A percentile compares a stretch with the other conserved stretches of the same genome.
phyloP scores from a whole-genome alignment of 2,329 filamentous ascomycete species.

The Sporothrix humicola region DNA sequence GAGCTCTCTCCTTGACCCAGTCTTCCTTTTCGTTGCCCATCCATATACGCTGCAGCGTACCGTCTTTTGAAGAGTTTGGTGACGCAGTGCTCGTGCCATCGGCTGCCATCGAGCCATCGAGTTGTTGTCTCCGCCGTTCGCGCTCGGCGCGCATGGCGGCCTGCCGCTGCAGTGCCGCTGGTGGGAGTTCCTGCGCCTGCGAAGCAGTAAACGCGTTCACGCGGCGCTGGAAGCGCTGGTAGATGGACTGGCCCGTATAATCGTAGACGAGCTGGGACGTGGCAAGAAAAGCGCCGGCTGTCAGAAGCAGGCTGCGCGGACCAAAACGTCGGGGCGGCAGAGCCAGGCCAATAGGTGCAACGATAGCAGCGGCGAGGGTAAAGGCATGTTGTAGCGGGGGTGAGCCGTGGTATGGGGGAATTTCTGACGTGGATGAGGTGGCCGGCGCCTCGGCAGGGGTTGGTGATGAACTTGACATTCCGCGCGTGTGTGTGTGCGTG shows the following conservation, averaged over 20 bases:
- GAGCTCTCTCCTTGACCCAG: slow-evolving; percentile 57
- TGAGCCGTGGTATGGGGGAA: slow-evolving; percentile 38
- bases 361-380: slow-evolving; percentile 55
- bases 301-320: slow-evolving; percentile 57
- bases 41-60: slow-evolving; percentile 58
- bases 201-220: slow-evolving; percentile 40
- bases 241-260: slow-evolving; percentile 61
- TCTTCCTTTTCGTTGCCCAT: slow-evolving; percentile 59
- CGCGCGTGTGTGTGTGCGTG: background rate
- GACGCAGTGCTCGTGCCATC: background rate
- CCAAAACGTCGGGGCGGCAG: slow-evolving; percentile 59
- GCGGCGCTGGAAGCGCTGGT: slow-evolving; percentile 54
- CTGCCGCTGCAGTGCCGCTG: slow-evolving; percentile 57
- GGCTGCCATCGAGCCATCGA: background rate
- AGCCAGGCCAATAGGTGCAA: slow-evolving; percentile 55
- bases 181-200: slow-evolving; percentile 53
- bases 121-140: slow-evolving; percentile 44
- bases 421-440: background rate
- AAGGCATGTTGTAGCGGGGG: slow-evolving; percentile 53
- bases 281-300: slow-evolving; percentile 57
- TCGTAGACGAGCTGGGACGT: slow-evolving; percentile 62
- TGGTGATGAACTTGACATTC: slow-evolving; percentile 29
- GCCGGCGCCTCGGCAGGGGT: slow-evolving; percentile 10
- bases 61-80: background rate
- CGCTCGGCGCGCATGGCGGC: slow-evolving; percentile 55